Percentiles rank a stretch among this genome's conserved stretches.
Evolutionary conservation across 129 eudicot genomes (phyloP).

Genomic region (Lonicera japonica): DNA sequence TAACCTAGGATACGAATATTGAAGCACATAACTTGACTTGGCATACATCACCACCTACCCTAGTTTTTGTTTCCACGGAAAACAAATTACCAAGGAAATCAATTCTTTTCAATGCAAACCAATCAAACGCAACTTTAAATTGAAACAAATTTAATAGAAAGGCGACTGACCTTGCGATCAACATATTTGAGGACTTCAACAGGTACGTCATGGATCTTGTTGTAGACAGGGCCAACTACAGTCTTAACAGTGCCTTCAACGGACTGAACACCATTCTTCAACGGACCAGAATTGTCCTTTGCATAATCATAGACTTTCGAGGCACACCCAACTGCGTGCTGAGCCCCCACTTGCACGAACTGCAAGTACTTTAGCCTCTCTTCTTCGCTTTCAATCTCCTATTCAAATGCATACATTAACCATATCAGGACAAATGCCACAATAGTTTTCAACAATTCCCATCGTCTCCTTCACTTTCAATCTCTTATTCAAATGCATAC

Average conservation of each 20-base stretch:
- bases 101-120: too few relatives aligned
- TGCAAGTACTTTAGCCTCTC: slow-evolving; percentile 51
- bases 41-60: too few relatives aligned
- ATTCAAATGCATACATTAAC: too few relatives aligned
- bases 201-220: slow-evolving; percentile 56
- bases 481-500: too few relatives aligned
- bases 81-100: too few relatives aligned
- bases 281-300: slow-evolving; percentile 59
- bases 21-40: too few relatives aligned
- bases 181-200: slow-evolving; percentile 56
- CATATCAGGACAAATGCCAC: too few relatives aligned
- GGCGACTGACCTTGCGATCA: slow-evolving; percentile 55
- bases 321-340: slow-evolving; percentile 39
- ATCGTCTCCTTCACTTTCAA: too few relatives aligned
- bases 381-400: slow-evolving; percentile 23
- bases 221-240: slow-evolving; percentile 54
- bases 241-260: slow-evolving; percentile 52
- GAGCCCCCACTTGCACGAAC: slow-evolving; percentile 44
- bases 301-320: slow-evolving; percentile 48
- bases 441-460: too few relatives aligned
- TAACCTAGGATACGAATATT: too few relatives aligned
- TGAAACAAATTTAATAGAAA: neutral
- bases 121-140: too few relatives aligned
- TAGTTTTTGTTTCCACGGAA: too few relatives aligned
- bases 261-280: slow-evolving; percentile 52